A percentile compares a stretch with the other conserved stretches of the same genome.
These are phyloP conservation scores for Claviceps sp. DNA, from an alignment of 2,329 filamentous ascomycete species.

Conservation along the genomic window DNA sequence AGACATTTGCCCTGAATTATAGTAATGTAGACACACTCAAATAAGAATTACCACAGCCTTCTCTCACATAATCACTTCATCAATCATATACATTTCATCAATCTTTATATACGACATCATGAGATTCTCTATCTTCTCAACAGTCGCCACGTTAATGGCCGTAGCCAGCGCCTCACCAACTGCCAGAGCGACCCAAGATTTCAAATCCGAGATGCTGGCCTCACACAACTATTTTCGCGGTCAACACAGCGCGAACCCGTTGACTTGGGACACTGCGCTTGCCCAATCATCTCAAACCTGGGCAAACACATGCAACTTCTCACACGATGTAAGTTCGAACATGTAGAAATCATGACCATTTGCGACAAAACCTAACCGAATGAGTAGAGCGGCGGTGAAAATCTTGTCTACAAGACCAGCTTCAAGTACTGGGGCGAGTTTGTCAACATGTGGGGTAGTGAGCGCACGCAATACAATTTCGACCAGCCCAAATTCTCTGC, in stretches of 20 bases:
- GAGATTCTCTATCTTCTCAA: not conserved
- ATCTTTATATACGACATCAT: not conserved
- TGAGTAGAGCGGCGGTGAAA: no score
- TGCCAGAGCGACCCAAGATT: not conserved
- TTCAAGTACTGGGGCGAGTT: not conserved
- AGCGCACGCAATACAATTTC: not conserved
- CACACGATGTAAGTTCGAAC: not conserved
- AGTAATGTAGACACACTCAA: not conserved
- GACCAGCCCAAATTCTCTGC: not conserved
- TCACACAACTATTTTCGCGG: constrained; percentile 1
- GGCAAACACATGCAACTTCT: constrained; percentile 1
- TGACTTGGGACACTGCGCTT: not conserved
- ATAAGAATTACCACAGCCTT: no score
- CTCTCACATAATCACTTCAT: no score
- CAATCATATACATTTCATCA: not conserved
- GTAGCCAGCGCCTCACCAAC: not conserved
- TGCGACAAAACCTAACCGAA: not conserved
- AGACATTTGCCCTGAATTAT: not conserved
- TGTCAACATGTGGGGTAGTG: constrained; percentile 1
- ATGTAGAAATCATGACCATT: no score
- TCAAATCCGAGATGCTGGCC: constrained; percentile 1
- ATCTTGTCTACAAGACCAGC: not conserved
- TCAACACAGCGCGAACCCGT: not conserved
- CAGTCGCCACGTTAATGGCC: not conserved
- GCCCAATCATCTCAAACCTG: not conserved